These are phyloP conservation scores for Xanthoparmelia taractica DNA, from an alignment of 495 filamentous ascomycete species.

Conservation along the genomic window DNA sequence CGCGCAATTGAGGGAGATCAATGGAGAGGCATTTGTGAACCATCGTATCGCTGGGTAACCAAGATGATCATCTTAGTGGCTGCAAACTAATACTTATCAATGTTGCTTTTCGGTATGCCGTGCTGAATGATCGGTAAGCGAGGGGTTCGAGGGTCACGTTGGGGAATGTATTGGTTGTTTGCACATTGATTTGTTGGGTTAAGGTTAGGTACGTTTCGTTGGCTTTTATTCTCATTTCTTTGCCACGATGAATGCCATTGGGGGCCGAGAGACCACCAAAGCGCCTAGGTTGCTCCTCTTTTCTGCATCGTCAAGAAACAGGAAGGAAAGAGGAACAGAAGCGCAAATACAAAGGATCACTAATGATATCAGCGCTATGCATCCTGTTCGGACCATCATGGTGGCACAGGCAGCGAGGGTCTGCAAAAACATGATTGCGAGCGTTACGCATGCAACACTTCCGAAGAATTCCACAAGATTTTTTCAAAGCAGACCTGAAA, in stretches of 20 bases:
- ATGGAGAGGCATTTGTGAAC: slow-evolving; percentile 43
- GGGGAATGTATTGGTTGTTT: slow-evolving; percentile 40
- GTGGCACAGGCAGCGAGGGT: slow-evolving; percentile 44
- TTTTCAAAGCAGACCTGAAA: too few relatives aligned
- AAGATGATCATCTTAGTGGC: slow-evolving; percentile 39
- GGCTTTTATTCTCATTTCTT: neutral
- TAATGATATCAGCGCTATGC: slow-evolving; percentile 36
- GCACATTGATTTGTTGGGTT: slow-evolving; percentile 37
- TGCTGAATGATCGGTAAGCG: slow-evolving; percentile 32
- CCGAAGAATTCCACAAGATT: too few relatives aligned
- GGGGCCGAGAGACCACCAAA: neutral
- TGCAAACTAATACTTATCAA: slow-evolving; percentile 40
- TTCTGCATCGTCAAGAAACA: neutral
- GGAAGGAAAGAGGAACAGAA: neutral
- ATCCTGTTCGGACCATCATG: slow-evolving; percentile 42
- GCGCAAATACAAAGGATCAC: neutral
- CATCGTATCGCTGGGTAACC: slow-evolving; percentile 43
- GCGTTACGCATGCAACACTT: too few relatives aligned
- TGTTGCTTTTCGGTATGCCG: slow-evolving; percentile 33
- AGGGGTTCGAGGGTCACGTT: slow-evolving; percentile 31
- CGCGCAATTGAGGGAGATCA: slow-evolving; percentile 31
- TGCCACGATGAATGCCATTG: neutral
- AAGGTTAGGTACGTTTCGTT: slow-evolving; percentile 27
- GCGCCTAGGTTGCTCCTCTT: neutral
- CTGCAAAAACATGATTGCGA: too few relatives aligned